These are phyloP conservation scores for Hygrocybe punicea DNA, from an alignment of 768 basidiomycete genomes.

Conservation along the genomic window DNA sequence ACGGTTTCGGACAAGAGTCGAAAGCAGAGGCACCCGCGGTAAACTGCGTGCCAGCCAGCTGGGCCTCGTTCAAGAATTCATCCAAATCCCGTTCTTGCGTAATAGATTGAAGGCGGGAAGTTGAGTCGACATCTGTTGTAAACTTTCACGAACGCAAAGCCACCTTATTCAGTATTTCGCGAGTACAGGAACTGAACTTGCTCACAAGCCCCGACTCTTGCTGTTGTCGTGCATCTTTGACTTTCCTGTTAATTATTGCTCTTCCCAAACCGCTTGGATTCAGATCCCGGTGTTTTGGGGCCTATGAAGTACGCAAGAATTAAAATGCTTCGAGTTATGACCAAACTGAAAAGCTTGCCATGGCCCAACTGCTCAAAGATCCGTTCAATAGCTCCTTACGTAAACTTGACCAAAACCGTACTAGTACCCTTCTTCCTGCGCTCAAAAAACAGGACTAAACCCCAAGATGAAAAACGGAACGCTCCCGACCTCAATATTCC, in stretches of 20 bases:
- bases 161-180: constrained; percentile 5
- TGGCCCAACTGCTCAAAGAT: too few relatives aligned
- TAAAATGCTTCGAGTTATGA: background rate
- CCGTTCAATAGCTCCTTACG: too few relatives aligned
- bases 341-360: background rate
- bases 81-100: constrained; percentile 96
- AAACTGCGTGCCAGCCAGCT: constrained; percentile 92
- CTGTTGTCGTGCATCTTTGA: constrained; percentile 64
- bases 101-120: constrained; percentile 76
- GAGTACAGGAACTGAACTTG: constrained; percentile 9
- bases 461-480: background rate
- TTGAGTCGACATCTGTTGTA: constrained; percentile 66
- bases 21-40: constrained; percentile 68
- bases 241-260: constrained; percentile 91
- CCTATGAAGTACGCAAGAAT: background rate
- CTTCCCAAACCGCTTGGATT: constrained; percentile 86
- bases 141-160: constrained; percentile 3
- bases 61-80: constrained; percentile 92
- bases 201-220: constrained; percentile 68
- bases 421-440: too few relatives aligned
- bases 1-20: background rate
- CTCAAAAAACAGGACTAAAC: too few relatives aligned
- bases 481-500: constrained; percentile 13
- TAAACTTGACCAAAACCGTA: too few relatives aligned
- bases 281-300: constrained; percentile 41